Conservation (phyloP, 2,329 filamentous ascomycete genomes). For the Neofusicoccum sp. region DNA sequence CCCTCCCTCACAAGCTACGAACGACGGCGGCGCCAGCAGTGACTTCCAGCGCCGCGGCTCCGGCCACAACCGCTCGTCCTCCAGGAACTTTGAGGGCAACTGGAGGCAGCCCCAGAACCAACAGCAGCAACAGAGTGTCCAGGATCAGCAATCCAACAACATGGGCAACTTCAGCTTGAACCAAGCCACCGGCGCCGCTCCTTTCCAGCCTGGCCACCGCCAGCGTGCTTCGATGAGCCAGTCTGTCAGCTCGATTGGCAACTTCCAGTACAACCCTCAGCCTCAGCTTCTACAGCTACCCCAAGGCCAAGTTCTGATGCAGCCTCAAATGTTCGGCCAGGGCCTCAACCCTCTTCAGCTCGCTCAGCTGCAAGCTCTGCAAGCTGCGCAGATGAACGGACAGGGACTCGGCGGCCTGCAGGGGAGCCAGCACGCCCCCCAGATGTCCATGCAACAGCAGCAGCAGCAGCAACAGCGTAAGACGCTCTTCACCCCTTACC, state of each 20-base stretch:
- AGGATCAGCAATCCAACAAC: slow-evolving; percentile 54
- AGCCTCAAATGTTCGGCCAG: slow-evolving; percentile 85
- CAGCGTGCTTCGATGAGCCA: slow-evolving; percentile 80
- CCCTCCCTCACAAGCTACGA: slow-evolving; percentile 56
- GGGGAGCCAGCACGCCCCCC: slow-evolving; percentile 70
- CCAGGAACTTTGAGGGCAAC: slow-evolving; percentile 96
- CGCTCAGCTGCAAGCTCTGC: slow-evolving; percentile 87
- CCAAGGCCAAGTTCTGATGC: slow-evolving; percentile 79
- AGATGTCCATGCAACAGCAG: slow-evolving; percentile 59
- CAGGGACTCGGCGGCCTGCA: slow-evolving; percentile 68
- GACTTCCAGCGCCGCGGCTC: slow-evolving; percentile 79
- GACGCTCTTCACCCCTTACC: slow-evolving; percentile 96
- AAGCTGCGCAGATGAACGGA: slow-evolving; percentile 81
- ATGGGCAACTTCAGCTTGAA: slow-evolving; percentile 69
- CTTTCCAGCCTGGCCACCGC: slow-evolving; percentile 92
- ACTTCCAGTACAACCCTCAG: slow-evolving; percentile 87
- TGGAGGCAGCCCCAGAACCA: slow-evolving; percentile 81
- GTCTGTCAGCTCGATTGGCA: slow-evolving; percentile 79
- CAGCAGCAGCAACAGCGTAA: slow-evolving; percentile 89
- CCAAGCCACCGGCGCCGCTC: slow-evolving; percentile 68
- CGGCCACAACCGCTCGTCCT: slow-evolving; percentile 79
- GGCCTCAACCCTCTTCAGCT: slow-evolving; percentile 87
- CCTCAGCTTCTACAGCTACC: slow-evolving; percentile 85
- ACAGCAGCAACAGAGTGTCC: slow-evolving; percentile 48
- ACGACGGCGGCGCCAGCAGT: slow-evolving; percentile 52